Evolutionary conservation across 2,329 filamentous ascomycete species (phyloP), one percentile per base, ranked within the genome.

Genomic region (Phyllosticta paracitricarpa): DNA sequence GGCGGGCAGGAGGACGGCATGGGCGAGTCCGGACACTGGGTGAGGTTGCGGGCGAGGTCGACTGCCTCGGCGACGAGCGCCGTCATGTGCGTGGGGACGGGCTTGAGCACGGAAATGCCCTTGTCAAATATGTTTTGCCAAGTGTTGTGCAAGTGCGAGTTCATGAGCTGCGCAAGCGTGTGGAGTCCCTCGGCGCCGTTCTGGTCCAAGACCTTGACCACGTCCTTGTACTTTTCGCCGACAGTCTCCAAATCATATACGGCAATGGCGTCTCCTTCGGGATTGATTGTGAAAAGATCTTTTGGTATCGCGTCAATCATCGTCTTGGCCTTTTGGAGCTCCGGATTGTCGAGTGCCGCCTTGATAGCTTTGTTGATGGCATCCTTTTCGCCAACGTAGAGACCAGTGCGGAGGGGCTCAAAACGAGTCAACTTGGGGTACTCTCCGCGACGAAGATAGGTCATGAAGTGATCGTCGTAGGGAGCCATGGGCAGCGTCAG

Each of bases 401-500:
- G 76, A 9, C 83, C 89, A 64, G 83, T 85, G 10, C 84, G 84
- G 19, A 96, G 76, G 1, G 82, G 82, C 59, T 90, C 84, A 76
- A 90, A 94, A 48, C 87, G 83, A 4, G 88, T 93, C 65, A 95
- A 76, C 40, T 81, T 77, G 0, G 88, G 85, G 68, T 88, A 93
- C 63, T 91, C 83, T 40, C 89, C 91, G 48, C 87, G 82, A 58
- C 92, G 85, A 62, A 97, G 78, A 66, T 86, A 89, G 0, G 80
- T 75, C 51, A 97, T 77, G 62, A 93, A 79, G 2, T 82, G 73
- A 69, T 96, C 89, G 63, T 92, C 84, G 66, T 85, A 83, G 19
- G 84, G 72, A 0, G 84, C 89, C 89, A 97, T 96, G 3, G 94
- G 94, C 58, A 96, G 81, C 26, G 91, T 81, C n/a, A 88, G 81